phyloP scores from a whole-genome alignment of 192 early-diverging fungal species.

The Haplosporangium gracile region DNA sequence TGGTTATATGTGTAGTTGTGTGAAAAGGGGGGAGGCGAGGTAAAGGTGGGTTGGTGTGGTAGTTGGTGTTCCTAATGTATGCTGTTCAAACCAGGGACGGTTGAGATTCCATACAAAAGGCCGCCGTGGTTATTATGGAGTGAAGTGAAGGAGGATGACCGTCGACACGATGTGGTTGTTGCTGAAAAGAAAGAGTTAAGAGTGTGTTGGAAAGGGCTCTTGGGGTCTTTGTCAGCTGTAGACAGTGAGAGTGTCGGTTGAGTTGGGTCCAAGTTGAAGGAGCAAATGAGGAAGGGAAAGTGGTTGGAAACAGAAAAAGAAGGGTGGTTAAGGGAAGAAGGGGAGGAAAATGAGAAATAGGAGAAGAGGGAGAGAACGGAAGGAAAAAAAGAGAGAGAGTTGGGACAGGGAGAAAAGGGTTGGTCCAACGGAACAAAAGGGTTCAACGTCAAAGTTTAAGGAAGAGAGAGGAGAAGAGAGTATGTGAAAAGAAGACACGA shows the following conservation, averaged over 20 bases:
- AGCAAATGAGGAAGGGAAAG: not conserved
- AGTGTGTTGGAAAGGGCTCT: not conserved
- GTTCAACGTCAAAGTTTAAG: not conserved
- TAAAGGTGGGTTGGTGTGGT: not conserved
- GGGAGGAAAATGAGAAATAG: not conserved
- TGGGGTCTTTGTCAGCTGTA: not conserved
- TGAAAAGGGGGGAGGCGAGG: not conserved
- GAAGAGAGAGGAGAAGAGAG: not conserved
- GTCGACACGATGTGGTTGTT: not conserved
- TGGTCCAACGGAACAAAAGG: not conserved
- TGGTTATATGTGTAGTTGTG: not conserved
- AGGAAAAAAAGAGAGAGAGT: not conserved
- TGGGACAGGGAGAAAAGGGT: not conserved
- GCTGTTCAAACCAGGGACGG: slow-evolving; percentile 6
- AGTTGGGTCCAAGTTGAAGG: too few relatives aligned
- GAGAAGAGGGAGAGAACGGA: not conserved
- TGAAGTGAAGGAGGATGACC: not conserved
- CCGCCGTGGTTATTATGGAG: slow-evolving; percentile 9
- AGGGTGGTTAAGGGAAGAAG: too few relatives aligned
- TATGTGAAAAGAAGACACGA: not conserved
- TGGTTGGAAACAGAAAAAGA: not conserved
- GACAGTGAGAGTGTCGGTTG: not conserved
- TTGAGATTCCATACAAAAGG: slow-evolving; percentile 16
- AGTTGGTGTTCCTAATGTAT: slow-evolving; percentile 3
- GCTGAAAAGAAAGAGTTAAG: not conserved